Evolutionary conservation across 169 alveolate species (phyloP).

Genomic region (Eimeria praecox): DNA sequence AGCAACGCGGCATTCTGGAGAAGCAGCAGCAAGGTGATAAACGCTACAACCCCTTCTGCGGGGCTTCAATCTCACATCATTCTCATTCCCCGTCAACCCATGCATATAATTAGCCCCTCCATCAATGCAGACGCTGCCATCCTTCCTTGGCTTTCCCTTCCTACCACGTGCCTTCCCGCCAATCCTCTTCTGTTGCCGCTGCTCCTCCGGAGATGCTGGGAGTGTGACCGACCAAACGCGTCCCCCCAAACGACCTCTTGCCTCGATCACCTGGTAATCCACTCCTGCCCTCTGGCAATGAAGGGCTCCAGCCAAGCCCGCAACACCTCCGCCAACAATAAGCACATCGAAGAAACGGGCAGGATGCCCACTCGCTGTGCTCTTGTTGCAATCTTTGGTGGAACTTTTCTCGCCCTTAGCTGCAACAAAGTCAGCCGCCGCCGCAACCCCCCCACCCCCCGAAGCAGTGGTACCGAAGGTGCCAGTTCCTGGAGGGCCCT

Average conservation of each 20-base stretch:
- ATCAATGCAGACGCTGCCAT: slow-evolving; percentile 59
- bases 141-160: slow-evolving; percentile 40
- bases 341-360: slow-evolving; percentile 63
- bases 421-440: not conserved
- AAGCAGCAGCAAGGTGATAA: slow-evolving; percentile 70
- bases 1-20: slow-evolving; percentile 72
- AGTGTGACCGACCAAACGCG: slow-evolving; percentile 70
- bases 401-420: not conserved
- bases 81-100: slow-evolving; percentile 74
- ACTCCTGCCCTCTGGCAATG: slow-evolving; percentile 76
- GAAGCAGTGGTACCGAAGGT: slow-evolving; percentile 15
- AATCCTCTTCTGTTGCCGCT: not conserved
- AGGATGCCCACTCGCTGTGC: not conserved
- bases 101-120: slow-evolving; percentile 72
- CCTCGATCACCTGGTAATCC: slow-evolving; percentile 64
- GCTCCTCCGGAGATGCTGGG: slow-evolving; percentile 68
- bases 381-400: not conserved
- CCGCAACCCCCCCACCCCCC: slow-evolving; percentile 62
- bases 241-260: slow-evolving; percentile 74
- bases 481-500: slow-evolving; percentile 64
- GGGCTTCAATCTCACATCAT: slow-evolving; percentile 59
- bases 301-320: slow-evolving; percentile 73
- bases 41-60: slow-evolving; percentile 76
- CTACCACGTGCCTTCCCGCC: not conserved
- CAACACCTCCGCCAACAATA: slow-evolving; percentile 78